phyloP scores from a whole-genome alignment of 2,329 filamentous ascomycete species.

The Penicillium sp. region DNA sequence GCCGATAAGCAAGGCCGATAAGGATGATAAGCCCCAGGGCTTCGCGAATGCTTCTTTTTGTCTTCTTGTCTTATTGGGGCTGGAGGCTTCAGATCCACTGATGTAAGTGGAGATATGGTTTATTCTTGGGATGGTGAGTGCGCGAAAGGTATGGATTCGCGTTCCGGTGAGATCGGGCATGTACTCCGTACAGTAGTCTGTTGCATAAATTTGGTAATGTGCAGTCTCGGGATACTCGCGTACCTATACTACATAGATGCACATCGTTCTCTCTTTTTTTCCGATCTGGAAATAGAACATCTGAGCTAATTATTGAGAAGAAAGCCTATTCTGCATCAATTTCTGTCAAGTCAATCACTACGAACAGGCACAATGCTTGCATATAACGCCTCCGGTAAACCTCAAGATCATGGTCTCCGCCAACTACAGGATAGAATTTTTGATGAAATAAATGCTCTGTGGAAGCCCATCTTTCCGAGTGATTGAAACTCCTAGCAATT shows the following conservation, averaged over 20 bases:
- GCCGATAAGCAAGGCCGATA: conserved; percentile 16
- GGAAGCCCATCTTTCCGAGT: not conserved
- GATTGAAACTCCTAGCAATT: not conserved
- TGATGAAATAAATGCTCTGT: not conserved
- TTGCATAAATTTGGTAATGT: not conserved
- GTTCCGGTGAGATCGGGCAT: not conserved
- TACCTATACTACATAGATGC: not conserved
- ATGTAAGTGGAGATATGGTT: not conserved
- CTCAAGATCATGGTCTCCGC: not conserved
- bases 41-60: conserved; percentile 1
- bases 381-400: not conserved
- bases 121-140: not conserved
- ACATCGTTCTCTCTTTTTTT: too few relatives aligned
- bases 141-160: not conserved
- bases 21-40: not conserved
- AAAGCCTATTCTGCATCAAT: not conserved
- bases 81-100: not conserved
- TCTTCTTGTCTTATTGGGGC: not conserved
- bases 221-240: not conserved
- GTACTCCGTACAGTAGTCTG: too few relatives aligned
- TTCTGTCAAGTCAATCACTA: not conserved
- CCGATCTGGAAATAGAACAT: not conserved
- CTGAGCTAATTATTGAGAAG: not conserved
- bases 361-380: not conserved
- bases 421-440: not conserved